These are phyloP conservation scores for Eucalyptus decipiens DNA, from an alignment of 345 rosid species.

Conservation along the genomic window DNA sequence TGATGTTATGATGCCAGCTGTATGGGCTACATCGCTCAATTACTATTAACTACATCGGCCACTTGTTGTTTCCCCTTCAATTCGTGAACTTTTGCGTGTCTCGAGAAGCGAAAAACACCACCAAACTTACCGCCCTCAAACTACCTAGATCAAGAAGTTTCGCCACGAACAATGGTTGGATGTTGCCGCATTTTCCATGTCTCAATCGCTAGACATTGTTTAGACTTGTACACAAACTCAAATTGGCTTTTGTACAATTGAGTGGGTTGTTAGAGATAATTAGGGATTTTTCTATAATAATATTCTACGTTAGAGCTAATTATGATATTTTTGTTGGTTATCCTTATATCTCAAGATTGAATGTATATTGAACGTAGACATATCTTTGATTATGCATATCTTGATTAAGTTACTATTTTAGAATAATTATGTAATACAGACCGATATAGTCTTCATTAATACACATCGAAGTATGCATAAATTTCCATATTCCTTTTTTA, in stretches of 20 bases:
- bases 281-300: background rate
- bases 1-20: background rate
- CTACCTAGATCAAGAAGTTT: background rate
- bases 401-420: too few species aligned
- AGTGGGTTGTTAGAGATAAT: background rate
- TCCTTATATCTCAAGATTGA: background rate
- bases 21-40: rapidly evolving
- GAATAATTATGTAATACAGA: too few species aligned
- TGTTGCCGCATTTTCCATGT: background rate
- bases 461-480: background rate
- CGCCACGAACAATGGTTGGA: background rate
- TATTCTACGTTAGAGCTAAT: too few species aligned
- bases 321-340: too few species aligned
- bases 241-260: too few species aligned
- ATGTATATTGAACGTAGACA: too few species aligned
- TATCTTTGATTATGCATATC: background rate
- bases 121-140: background rate
- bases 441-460: too few species aligned
- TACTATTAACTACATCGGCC: background rate
- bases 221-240: too few species aligned
- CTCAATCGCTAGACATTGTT: background rate
- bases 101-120: background rate
- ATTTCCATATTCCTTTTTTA: background rate
- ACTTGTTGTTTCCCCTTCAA: background rate
- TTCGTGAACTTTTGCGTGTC: rapidly evolving